These are phyloP conservation scores for Daldinia sp. DNA, from an alignment of 2,329 filamentous ascomycete genomes.

Conservation along the genomic window DNA sequence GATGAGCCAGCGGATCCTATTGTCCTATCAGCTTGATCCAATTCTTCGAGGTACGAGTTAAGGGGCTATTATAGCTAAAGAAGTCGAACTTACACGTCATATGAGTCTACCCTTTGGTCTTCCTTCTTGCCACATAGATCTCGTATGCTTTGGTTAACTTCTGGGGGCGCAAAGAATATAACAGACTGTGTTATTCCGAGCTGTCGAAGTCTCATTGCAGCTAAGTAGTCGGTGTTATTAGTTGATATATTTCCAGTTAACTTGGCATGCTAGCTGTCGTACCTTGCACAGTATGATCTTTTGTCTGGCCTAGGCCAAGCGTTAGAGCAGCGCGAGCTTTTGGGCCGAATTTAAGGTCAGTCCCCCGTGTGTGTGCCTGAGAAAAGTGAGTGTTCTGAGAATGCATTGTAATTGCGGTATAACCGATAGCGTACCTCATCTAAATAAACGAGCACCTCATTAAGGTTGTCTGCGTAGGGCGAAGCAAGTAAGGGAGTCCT, in stretches of 20 bases:
- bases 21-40: neutral
- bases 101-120: conserved; percentile 55
- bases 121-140: conserved; percentile 56
- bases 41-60: too few relatives aligned
- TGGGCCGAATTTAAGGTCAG: conserved; percentile 67
- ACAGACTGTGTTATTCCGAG: conserved; percentile 67
- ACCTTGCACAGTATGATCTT: conserved; percentile 73
- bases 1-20: conserved; percentile 68
- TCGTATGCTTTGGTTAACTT: conserved; percentile 71
- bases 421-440: conserved; percentile 58
- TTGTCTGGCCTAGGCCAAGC: conserved; percentile 67
- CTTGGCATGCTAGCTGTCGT: conserved; percentile 22
- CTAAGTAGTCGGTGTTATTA: conserved; percentile 52
- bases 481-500: conserved; percentile 63
- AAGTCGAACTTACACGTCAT: conserved; percentile 57
- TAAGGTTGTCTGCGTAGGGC: conserved; percentile 66
- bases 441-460: conserved; percentile 67
- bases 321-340: conserved; percentile 65
- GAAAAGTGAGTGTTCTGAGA: conserved; percentile 7
- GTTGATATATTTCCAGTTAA: neutral
- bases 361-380: conserved; percentile 69
- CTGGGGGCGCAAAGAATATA: conserved; percentile 60
- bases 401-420: neutral
- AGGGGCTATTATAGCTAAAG: neutral
- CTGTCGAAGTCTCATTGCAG: conserved; percentile 74